Evolutionary conservation across 2,329 filamentous ascomycete genomes (phyloP).

Genomic region (Neonectria hederae): DNA sequence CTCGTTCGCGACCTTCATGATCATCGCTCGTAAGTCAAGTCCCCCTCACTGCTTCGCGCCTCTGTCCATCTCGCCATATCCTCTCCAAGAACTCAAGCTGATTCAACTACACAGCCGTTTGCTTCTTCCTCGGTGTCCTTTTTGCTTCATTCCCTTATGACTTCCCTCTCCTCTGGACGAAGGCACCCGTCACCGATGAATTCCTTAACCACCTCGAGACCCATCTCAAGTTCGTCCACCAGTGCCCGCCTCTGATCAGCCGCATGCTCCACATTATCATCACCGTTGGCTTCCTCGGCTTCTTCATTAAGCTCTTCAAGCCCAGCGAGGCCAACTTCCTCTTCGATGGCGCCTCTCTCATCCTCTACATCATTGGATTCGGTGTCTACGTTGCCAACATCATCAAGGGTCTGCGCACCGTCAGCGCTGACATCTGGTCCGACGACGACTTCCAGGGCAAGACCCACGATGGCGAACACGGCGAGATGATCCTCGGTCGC

Average conservation of each 20-base stretch:
- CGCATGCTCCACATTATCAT: conserved; percentile 96
- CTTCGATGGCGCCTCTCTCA: conserved; percentile 85
- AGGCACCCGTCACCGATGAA: conserved; percentile 67
- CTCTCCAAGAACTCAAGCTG: conserved; percentile 4
- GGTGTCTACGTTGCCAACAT: conserved; percentile 97
- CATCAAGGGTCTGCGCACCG: conserved; percentile 89
- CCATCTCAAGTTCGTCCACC: conserved; percentile 91
- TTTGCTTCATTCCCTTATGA: conserved; percentile 98
- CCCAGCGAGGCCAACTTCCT: conserved; percentile 94
- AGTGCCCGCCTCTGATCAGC: conserved; percentile 88
- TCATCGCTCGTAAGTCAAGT: conserved; percentile 83
- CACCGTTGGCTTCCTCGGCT: conserved; percentile 84
- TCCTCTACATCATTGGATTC: conserved; percentile 85
- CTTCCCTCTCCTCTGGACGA: conserved; percentile 86
- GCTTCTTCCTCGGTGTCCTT: conserved; percentile 98
- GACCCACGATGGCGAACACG: conserved; percentile 54
- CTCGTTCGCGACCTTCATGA: conserved; percentile 96
- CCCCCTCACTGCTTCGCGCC: conserved; percentile 7
- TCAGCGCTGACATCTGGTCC: conserved; percentile 74
- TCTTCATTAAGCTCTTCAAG: conserved; percentile 94
- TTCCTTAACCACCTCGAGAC: conserved; percentile 89
- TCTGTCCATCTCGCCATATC: neutral
- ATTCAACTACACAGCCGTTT: conserved; percentile 68
- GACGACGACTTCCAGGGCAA: conserved; percentile 51
- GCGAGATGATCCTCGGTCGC: conserved; percentile 76